Evolutionary conservation across 177 flowering plant species (phyloP).

Genomic region (Vitis hybrid): DNA sequence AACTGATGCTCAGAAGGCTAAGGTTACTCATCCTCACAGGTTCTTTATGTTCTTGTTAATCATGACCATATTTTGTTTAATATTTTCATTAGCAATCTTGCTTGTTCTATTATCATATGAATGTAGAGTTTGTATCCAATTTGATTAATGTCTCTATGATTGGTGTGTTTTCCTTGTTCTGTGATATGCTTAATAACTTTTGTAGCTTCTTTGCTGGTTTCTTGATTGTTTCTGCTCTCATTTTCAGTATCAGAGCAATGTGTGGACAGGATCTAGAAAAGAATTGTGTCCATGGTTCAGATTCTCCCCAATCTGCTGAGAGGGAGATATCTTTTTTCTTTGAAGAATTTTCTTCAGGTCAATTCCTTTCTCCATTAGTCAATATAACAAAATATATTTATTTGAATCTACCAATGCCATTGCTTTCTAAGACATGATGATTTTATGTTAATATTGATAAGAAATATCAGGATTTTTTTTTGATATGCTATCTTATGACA

Average conservation of each 20-base stretch:
- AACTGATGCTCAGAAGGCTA: slow-evolving; percentile 81
- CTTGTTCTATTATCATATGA: not conserved
- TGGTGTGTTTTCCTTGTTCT: not conserved
- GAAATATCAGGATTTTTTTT: not conserved
- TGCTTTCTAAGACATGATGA: not conserved
- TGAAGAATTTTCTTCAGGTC: slow-evolving; percentile 44
- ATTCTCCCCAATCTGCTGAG: slow-evolving; percentile 70
- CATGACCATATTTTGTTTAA: not conserved
- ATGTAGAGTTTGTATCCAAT: not conserved
- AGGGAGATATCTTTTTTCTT: slow-evolving; percentile 86
- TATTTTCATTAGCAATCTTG: not conserved
- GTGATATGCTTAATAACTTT: not conserved
- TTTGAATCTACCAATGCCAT: not conserved
- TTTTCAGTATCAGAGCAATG: slow-evolving; percentile 79
- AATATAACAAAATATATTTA: not conserved
- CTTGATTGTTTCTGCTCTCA: slow-evolving; percentile 8
- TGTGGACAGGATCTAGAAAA: slow-evolving; percentile 65
- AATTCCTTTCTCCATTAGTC: slow-evolving; percentile 5
- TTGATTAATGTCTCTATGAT: not conserved
- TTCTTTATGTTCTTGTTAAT: slow-evolving; percentile 16
- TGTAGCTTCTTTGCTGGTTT: not conserved
- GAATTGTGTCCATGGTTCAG: slow-evolving; percentile 96
- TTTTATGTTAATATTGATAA: not conserved
- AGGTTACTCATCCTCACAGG: slow-evolving; percentile 81
- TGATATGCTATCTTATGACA: not conserved